These are phyloP conservation scores for Phytophthora fragariae DNA, from an alignment of 352 stramenopile species.

Conservation along the genomic window DNA sequence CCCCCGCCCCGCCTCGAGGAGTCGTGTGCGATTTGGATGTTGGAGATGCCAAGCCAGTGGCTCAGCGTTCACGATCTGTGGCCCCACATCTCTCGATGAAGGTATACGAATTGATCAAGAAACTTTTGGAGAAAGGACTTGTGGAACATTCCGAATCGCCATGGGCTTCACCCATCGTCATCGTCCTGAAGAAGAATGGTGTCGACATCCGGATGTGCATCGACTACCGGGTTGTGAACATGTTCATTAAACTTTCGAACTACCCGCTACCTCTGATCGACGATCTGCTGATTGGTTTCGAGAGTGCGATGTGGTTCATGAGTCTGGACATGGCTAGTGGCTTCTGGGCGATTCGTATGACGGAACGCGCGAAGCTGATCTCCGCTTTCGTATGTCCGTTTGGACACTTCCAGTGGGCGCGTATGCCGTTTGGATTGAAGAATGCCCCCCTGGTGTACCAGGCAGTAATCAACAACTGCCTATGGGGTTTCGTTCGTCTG, in stretches of 20 bases:
- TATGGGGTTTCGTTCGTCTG: constrained; percentile 20
- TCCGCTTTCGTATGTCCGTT: constrained; percentile 33
- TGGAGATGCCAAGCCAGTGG: background rate
- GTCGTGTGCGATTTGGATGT: constrained; percentile 1
- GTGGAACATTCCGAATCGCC: background rate
- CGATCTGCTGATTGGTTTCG: no score
- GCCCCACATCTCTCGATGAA: background rate
- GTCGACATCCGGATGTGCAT: constrained; percentile 28
- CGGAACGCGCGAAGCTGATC: constrained; percentile 18
- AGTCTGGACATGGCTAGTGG: constrained; percentile 22
- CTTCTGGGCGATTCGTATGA: constrained; percentile 38
- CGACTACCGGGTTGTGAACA: constrained; percentile 28
- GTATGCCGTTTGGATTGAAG: constrained; percentile 28
- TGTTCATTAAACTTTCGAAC: constrained; percentile 19
- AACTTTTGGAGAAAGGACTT: constrained; percentile 2
- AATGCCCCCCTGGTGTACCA: constrained; percentile 30
- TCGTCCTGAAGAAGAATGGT: constrained; percentile 16
- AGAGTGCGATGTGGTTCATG: constrained; percentile 15
- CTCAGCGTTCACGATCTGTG: background rate
- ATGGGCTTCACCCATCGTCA: background rate
- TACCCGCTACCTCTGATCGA: constrained; percentile 3
- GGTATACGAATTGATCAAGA: constrained; percentile 12
- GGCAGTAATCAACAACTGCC: constrained; percentile 18
- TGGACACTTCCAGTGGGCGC: constrained; percentile 29
- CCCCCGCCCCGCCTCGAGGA: background rate